Evolutionary conservation across 1,139 yeast species (phyloP), one percentile per base, ranked within the genome.

Genomic region (Pneumocystis sp.): DNA sequence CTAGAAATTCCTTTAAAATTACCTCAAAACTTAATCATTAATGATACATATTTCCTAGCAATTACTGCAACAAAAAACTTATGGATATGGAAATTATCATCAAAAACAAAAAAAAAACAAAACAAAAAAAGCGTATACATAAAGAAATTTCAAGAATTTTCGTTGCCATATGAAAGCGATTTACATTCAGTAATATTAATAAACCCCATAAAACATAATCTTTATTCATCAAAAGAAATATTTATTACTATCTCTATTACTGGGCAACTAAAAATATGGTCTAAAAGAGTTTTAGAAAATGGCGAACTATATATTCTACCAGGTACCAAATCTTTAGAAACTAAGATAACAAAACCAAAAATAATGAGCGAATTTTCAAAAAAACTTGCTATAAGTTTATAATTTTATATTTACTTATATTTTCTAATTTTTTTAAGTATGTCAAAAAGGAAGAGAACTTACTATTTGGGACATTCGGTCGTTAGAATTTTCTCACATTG

Each of bases 391-490:
- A 40, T 42, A 62, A 61, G 17, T 39, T 63, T 21, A 31, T 34
- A 10, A 57, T 63, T 44, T 40, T 61, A 39, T 62, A 60, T 31
- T n/a, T 34, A 3, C 57, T 57, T 31, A 34, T 34, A 29, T 35
- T 39, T 44, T 17, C 37, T 44, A 29, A 31, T 45, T 35, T 61
- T 61, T 37, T 21, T 19, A 40, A 50, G 60, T 61, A 29, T 63
- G 45, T 19, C 63, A 37, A 21, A 61, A 56, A 63, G 82, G 83
- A 1, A 75, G 75, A 45, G 78, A 78, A 61, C 74, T 91, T 63
- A 78, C 85, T 1, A 83, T 91, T 29, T 91, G 96, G 96, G 96
- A 90, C 74, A 79, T 85, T 44, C 80, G 80, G 60, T 59, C 63
- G 17, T 69, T 68, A 19, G 40, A 63, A 17, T 59, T 61, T 62